phyloP scores from a whole-genome alignment of 352 stramenopile genomes.

The Phytophthora foliorum region DNA sequence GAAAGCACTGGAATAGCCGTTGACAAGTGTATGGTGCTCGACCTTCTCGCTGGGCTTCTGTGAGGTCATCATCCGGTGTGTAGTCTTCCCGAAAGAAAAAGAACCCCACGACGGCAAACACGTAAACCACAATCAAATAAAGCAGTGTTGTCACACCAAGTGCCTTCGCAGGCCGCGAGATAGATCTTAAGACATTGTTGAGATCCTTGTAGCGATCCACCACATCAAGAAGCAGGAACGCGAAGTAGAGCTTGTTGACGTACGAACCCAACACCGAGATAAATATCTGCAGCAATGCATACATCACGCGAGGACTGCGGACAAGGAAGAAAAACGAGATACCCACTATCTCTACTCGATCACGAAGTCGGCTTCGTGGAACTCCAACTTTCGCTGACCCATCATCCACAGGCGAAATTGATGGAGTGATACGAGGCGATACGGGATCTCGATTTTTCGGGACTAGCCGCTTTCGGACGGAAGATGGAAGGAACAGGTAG shows the following conservation, averaged over 20 bases:
- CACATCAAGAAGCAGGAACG: conserved; percentile 78
- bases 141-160: conserved; percentile 68
- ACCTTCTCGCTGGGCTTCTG: conserved; percentile 42
- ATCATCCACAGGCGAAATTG: neutral
- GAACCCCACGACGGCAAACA: conserved; percentile 77
- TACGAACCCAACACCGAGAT: conserved; percentile 69
- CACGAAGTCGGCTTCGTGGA: conserved; percentile 15
- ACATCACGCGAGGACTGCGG: conserved; percentile 63
- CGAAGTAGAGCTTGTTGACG: conserved; percentile 83
- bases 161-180: conserved; percentile 67
- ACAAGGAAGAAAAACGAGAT: conserved; percentile 68
- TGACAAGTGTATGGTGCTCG: conserved; percentile 66
- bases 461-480: conserved; percentile 17
- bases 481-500: conserved; percentile 62
- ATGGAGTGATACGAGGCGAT: conserved; percentile 11
- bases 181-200: conserved; percentile 76
- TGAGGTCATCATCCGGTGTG: conserved; percentile 42
- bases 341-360: conserved; percentile 38
- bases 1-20: conserved; percentile 78
- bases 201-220: conserved; percentile 85
- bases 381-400: conserved; percentile 5
- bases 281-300: conserved; percentile 65
- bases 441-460: conserved; percentile 5
- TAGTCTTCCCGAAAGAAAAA: conserved; percentile 82
- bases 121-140: conserved; percentile 80